Evolutionary conservation across 306 rosid species (phyloP).

Genomic region (Begonia masoniana): DNA sequence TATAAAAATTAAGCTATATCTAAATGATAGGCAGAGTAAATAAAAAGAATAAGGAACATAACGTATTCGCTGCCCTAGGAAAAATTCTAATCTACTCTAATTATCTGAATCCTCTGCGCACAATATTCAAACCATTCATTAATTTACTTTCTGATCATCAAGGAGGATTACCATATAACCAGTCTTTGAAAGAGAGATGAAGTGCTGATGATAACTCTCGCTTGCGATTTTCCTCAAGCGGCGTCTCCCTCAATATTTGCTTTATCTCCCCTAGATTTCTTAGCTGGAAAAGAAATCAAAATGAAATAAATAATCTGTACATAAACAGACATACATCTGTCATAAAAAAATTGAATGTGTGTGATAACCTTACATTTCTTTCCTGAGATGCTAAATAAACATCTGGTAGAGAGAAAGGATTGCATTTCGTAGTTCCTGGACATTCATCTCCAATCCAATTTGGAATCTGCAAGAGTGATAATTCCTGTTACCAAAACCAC

Average conservation of each 20-base stretch:
- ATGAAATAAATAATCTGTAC: slow-evolving; percentile 4
- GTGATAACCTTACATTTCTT: slow-evolving; percentile 48
- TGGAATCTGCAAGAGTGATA: slow-evolving; percentile 57
- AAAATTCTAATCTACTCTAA: too few species aligned
- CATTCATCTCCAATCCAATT: slow-evolving; percentile 62
- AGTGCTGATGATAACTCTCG: slow-evolving; percentile 86
- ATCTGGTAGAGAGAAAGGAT: slow-evolving; percentile 74
- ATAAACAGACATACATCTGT: slow-evolving; percentile 1
- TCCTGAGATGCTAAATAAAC: slow-evolving; percentile 57
- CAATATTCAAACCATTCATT: too few species aligned
- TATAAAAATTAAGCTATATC: too few species aligned
- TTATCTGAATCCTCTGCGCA: too few species aligned
- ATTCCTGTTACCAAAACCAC: too few species aligned
- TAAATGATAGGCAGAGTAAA: too few species aligned
- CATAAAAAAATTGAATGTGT: slow-evolving; percentile 6
- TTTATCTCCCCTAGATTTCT: slow-evolving; percentile 61
- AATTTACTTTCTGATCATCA: too few species aligned
- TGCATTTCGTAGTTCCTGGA: slow-evolving; percentile 54
- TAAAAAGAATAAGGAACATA: too few species aligned
- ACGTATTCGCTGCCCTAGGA: too few species aligned
- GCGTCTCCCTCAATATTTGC: slow-evolving; percentile 68
- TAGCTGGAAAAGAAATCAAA: slow-evolving; percentile 23
- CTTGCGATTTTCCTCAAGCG: slow-evolving; percentile 80
- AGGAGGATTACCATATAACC: slow-evolving; percentile 69
- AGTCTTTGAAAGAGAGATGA: slow-evolving; percentile 84